These are phyloP conservation scores for Euphorbia tirucalli DNA, from an alignment of 345 rosid species.

Conservation along the genomic window DNA sequence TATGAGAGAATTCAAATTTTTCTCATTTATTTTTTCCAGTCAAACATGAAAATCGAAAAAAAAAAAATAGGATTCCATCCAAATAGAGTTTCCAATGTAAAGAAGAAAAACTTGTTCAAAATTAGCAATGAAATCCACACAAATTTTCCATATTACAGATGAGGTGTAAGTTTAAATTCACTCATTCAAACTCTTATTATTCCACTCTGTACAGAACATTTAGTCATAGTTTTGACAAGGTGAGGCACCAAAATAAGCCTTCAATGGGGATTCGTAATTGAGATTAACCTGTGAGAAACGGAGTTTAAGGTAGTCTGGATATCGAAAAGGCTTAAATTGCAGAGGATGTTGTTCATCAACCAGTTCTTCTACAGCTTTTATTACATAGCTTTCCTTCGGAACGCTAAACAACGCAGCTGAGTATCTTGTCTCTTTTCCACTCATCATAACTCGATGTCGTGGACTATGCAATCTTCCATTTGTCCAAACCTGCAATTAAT, in stretches of 20 bases:
- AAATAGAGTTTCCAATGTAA: too few relatives aligned
- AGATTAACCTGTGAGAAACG: background rate
- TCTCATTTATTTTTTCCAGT: too few relatives aligned
- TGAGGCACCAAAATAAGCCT: constrained; percentile 2
- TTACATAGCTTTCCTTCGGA: background rate
- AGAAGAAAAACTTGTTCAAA: too few relatives aligned
- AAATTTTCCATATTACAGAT: too few relatives aligned
- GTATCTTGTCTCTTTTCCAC: constrained; percentile 35
- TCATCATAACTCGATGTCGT: constrained; percentile 38
- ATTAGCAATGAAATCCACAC: too few relatives aligned
- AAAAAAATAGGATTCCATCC: too few relatives aligned
- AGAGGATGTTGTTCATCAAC: constrained; percentile 15
- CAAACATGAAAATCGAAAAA: too few relatives aligned
- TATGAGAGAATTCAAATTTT: too few relatives aligned
- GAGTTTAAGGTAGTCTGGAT: background rate
- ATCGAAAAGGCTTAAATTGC: constrained; percentile 19
- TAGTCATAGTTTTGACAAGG: background rate
- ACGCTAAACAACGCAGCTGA: constrained; percentile 32
- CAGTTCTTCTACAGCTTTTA: constrained; percentile 16
- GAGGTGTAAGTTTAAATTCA: too few relatives aligned
- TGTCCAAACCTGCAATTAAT: constrained; percentile 40
- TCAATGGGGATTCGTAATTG: background rate
- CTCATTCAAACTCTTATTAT: too few relatives aligned
- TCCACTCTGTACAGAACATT: too few relatives aligned
- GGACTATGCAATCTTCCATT: constrained; percentile 36